Evolutionary conservation across 1,139 yeast genomes (phyloP), one percentile per base, ranked within the genome.

Genomic region (Suhomyces panamericanus): DNA sequence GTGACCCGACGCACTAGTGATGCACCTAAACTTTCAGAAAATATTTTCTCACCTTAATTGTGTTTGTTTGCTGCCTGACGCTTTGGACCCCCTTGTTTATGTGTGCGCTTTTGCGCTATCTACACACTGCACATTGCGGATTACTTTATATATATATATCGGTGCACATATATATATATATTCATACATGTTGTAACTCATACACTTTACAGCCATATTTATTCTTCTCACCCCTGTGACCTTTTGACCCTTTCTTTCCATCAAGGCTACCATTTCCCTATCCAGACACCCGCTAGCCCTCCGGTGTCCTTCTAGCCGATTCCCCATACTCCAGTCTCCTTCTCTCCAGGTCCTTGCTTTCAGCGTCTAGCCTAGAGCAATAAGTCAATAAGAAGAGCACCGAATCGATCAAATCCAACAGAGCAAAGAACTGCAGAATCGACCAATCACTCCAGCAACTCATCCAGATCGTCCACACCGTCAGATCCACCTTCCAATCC

Each of bases 41-140:
- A 38, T 40, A 35, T 43, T 40, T 36, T 40, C 39, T 34, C 37
- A 32, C 30, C 14, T 26, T 26, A 34, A 38, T 44, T 44, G 47
- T 44, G 44, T 44, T 41, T 44, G 48, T 44, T 44, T 44, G 48
- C 48, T 44, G 48, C 48, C 44, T 44, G 44, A 35, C 42, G 39
- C 42, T 38, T 40, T 43, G 47, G 44, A 38, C 41, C 48, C 48
- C 44, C 48, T 39, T 37, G 41, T 32, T 20, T 29, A 39, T 35
- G 31, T 36, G 34, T 36, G 38, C 33, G 33, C 27, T 39, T 38
- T 35, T 31, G 38, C 43, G 39, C 40, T 39, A 39, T 43, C 41
- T 27, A 29, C 16, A 16, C 16, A 26, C 29, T 12, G n/a, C 29
- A 26, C 29, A 26, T 38, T 36, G 41, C 37, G 43, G 34, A 38